Base-by-base conservation (phyloP, 2,329 filamentous ascomycete genomes). In the Ophiosphaerella narmari region DNA sequence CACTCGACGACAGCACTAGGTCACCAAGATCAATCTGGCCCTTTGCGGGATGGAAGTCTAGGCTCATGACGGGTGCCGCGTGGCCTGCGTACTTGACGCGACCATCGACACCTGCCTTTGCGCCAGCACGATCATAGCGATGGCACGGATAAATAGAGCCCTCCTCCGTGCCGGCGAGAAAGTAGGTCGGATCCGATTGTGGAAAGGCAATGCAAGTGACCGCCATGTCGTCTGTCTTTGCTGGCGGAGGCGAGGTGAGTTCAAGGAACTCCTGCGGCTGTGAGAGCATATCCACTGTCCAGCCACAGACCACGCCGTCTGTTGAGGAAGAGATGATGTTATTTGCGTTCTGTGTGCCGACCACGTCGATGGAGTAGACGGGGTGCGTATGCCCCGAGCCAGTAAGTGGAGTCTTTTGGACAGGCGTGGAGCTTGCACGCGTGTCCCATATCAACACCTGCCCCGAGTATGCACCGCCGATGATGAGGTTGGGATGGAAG, bases 401-500 rank as follows among this genome's bases (percentile, higher is more conserved):
- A 5, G 93, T 97, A 34, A 99, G 81, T 1, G 94, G 94, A 1
- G 94, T 99, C 76, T 96, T 97, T 66, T 97, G 92, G 5, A 97
- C 91, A 0, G 95, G 93, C 14, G 82, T 77, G 11, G 80, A 86
- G 14, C 91, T 89, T 44, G 91, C 89, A 57, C 94, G 88, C 9
- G 91, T 99, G 70, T 99, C 95, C 94, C 94, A 99, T 14, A 99
- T 83, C 39, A 97, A 83, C 13, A 99, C 91, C 75, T 99, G 95
- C 6, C 94, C 94, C 52, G 90, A 96, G 76, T 99, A 99, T 32
- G 93, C 92, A 41, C 95, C 95, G 54, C 94, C 94, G 54, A 99
- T 86, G 65, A 99, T 95, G 46, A 99, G 82, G 62, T 96, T 97
- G 4, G 93, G 93, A 72, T 99, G 94, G 70, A 97, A 97, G 0